Evolutionary conservation across 1,284 basidiomycete genomes (phyloP).

Genomic region (Blastosporella zonata): DNA sequence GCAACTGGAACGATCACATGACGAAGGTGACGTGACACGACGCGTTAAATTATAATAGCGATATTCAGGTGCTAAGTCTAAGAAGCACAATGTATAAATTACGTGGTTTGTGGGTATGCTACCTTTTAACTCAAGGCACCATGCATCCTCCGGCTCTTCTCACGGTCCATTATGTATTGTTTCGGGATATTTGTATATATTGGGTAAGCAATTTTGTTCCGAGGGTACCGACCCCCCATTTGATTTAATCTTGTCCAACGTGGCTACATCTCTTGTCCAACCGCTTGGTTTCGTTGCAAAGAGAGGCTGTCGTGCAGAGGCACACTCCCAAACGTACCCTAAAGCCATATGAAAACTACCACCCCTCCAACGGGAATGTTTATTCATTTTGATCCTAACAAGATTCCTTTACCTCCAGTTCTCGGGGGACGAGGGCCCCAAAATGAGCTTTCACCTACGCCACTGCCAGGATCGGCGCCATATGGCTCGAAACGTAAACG

Average conservation of each 20-base stretch:
- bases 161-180: too few relatives aligned
- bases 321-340: neutral
- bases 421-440: conserved; percentile 19
- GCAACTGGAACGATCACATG: too few relatives aligned
- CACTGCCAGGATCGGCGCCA: conserved; percentile 8
- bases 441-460: conserved; percentile 6
- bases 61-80: too few relatives aligned
- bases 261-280: too few relatives aligned
- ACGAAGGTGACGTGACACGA: too few relatives aligned
- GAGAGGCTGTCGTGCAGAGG: neutral
- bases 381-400: conserved; percentile 21
- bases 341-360: neutral
- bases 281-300: neutral
- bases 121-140: too few relatives aligned
- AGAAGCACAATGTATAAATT: too few relatives aligned
- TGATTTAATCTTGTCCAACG: too few relatives aligned
- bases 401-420: conserved; percentile 18
- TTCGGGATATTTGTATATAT: neutral
- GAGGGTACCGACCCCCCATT: neutral
- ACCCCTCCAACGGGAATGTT: conserved; percentile 10
- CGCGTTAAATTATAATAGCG: too few relatives aligned
- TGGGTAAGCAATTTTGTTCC: neutral
- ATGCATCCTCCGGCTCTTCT: too few relatives aligned
- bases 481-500: conserved; percentile 12
- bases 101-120: too few relatives aligned